These are phyloP conservation scores for Myxozyma mucilagina DNA, from an alignment of 805 yeast species.

Conservation along the genomic window DNA sequence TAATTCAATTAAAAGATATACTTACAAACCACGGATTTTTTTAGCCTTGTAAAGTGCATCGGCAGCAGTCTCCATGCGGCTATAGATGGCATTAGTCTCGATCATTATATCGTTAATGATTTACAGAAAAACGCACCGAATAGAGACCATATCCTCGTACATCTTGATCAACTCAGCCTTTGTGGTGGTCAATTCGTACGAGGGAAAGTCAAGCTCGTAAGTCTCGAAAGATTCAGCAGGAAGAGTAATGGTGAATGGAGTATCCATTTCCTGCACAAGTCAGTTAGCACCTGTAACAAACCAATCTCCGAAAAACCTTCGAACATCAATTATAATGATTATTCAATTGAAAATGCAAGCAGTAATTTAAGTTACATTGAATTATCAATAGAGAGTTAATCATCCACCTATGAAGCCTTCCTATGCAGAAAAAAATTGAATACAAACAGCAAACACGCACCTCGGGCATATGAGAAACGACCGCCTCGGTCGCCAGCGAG, in stretches of 20 bases:
- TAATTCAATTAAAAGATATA: neutral
- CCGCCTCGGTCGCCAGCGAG: constrained; percentile 26
- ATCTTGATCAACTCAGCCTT: constrained; percentile 79
- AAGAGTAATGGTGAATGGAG: constrained; percentile 44
- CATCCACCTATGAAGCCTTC: neutral
- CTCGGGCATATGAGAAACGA: constrained; percentile 20
- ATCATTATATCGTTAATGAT: neutral
- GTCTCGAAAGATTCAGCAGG: constrained; percentile 84
- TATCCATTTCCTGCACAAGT: constrained; percentile 21
- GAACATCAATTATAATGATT: no score
- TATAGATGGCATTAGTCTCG: constrained; percentile 35
- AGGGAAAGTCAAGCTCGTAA: constrained; percentile 68
- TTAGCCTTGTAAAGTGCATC: constrained; percentile 98
- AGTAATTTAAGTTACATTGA: no score
- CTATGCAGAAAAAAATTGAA: neutral
- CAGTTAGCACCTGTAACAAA: neutral
- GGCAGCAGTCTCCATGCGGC: constrained; percentile 99
- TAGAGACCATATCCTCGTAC: constrained; percentile 93
- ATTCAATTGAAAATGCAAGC: no score
- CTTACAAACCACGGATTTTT: constrained; percentile 92
- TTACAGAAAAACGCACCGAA: constrained; percentile 41
- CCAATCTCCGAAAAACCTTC: neutral
- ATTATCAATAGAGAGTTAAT: no score
- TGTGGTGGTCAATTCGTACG: constrained; percentile 70
- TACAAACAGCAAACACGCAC: neutral